A percentile compares a stretch with the other conserved stretches of the same genome.
phyloP scores from a whole-genome alignment of 2,329 filamentous ascomycete species.

The Orbilia javanica region DNA sequence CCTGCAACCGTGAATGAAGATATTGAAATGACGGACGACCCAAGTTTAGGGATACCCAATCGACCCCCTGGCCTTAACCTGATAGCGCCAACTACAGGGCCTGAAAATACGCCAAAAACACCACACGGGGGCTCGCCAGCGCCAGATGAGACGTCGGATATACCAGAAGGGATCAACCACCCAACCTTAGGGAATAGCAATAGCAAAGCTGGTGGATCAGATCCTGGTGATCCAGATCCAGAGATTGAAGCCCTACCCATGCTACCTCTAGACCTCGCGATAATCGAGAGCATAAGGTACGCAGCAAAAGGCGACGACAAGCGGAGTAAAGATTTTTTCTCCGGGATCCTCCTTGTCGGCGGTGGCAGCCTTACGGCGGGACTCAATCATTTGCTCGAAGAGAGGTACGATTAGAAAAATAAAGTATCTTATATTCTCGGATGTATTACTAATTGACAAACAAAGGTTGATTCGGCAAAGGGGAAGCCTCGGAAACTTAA shows the following conservation, averaged over 20 bases:
- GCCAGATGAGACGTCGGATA: constrained; percentile 78
- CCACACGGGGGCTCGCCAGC: constrained; percentile 89
- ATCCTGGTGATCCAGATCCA: constrained; percentile 59
- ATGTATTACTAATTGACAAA: constrained; percentile 68
- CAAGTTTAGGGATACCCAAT: not conserved
- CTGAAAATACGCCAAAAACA: constrained; percentile 81
- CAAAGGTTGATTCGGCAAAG: constrained; percentile 37
- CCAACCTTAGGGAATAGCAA: constrained; percentile 66
- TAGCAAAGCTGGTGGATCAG: constrained; percentile 58
- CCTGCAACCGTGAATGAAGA: constrained; percentile 2
- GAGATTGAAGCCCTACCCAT: constrained; percentile 81
- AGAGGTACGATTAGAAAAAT: constrained; percentile 74
- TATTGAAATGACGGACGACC: constrained; percentile 60
- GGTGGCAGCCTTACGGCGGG: constrained; percentile 84
- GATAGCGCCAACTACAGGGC: constrained; percentile 46
- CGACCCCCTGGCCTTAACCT: constrained; percentile 66
- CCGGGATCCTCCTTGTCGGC: constrained; percentile 90
- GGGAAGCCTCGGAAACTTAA: constrained; percentile 76
- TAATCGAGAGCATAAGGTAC: constrained; percentile 88
- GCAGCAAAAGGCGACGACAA: constrained; percentile 90
- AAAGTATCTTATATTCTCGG: constrained; percentile 65
- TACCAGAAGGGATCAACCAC: constrained; percentile 68
- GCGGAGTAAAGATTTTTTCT: constrained; percentile 89
- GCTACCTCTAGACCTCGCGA: constrained; percentile 87
- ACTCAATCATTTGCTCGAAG: constrained; percentile 85